Percentiles rank a stretch among this genome's conserved stretches.
Evolutionary conservation across 1,284 basidiomycete species (phyloP).

Genomic region (Puccinia coronata): DNA sequence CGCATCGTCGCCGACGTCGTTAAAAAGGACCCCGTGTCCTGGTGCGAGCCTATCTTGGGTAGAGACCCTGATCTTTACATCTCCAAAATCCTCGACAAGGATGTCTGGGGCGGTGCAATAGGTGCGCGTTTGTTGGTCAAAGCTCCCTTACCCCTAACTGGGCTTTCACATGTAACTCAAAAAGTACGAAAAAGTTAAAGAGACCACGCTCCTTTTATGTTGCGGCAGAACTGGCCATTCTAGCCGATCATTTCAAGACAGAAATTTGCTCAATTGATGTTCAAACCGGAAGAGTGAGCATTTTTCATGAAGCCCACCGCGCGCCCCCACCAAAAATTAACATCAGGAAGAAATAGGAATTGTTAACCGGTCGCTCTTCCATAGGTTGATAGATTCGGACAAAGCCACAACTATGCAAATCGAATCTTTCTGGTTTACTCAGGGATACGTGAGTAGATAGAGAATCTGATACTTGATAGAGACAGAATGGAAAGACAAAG

Average conservation of each 20-base stretch:
- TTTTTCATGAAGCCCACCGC: not conserved
- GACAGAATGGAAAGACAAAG: not conserved
- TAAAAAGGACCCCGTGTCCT: conserved; percentile 52
- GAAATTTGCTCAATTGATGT: conserved; percentile 90
- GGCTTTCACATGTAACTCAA: not conserved
- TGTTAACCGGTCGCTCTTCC: not conserved
- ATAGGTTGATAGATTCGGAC: conserved; percentile 43
- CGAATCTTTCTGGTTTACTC: conserved; percentile 79
- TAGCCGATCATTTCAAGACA: conserved; percentile 60
- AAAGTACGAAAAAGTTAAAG: not conserved
- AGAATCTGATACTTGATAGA: not conserved
- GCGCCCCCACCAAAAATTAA: not conserved
- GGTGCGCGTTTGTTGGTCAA: conserved; percentile 53
- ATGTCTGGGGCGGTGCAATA: conserved; percentile 91
- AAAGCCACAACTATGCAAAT: conserved; percentile 50
- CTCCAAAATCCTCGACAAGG: conserved; percentile 72
- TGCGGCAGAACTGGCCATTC: conserved; percentile 5
- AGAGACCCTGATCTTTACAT: conserved; percentile 75
- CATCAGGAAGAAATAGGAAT: not conserved
- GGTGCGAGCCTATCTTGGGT: conserved; percentile 59
- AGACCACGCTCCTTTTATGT: not conserved
- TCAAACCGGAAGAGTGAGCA: conserved; percentile 74
- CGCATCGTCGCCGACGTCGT: conserved; percentile 63
- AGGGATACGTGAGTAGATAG: conserved; percentile 68
- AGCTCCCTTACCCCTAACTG: not conserved